A percentile compares a stretch with the other conserved stretches of the same genome.
phyloP scores from a whole-genome alignment of 2,329 filamentous ascomycete species.

The Cryphonectria parasitica region DNA sequence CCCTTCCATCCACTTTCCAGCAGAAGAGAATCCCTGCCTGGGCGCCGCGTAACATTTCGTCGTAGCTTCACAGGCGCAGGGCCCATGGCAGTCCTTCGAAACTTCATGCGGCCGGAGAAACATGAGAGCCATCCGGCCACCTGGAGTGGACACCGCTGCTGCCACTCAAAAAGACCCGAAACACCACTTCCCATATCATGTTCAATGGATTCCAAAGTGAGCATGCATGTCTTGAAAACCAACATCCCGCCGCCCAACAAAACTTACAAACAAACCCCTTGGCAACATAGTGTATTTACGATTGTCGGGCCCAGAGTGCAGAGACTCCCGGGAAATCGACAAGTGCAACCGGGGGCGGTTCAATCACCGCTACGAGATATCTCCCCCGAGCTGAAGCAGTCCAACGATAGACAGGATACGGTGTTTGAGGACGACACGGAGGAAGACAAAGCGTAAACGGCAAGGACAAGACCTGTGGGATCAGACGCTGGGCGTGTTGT shows the following conservation, averaged over 20 bases:
- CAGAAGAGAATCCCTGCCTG: constrained; percentile 26
- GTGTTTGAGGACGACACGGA: background rate
- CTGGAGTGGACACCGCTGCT: background rate
- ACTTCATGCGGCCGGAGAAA: constrained; percentile 31
- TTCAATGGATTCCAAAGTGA: constrained; percentile 20
- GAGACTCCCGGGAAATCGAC: background rate
- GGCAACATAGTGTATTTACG: background rate
- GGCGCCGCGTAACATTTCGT: constrained; percentile 37
- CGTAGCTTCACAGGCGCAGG: constrained; percentile 37
- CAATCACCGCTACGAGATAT: background rate
- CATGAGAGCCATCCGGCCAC: background rate
- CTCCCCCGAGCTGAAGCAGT: background rate
- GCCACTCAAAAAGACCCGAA: background rate
- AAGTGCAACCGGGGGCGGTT: background rate
- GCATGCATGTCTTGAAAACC: background rate
- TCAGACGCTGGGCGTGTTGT: constrained; percentile 38
- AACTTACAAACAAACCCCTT: background rate
- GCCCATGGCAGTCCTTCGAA: constrained; percentile 34
- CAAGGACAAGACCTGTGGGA: background rate
- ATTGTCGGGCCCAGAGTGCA: background rate
- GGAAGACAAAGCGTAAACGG: background rate
- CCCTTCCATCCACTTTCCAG: constrained; percentile 5
- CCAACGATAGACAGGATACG: no score
- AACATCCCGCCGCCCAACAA: background rate
- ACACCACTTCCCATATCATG: constrained; percentile 16